A percentile compares a stretch with the other conserved stretches of the same genome.
Evolutionary conservation across 805 yeast genomes (phyloP).

Genomic region (Schizosaccharomyces pombe): DNA sequence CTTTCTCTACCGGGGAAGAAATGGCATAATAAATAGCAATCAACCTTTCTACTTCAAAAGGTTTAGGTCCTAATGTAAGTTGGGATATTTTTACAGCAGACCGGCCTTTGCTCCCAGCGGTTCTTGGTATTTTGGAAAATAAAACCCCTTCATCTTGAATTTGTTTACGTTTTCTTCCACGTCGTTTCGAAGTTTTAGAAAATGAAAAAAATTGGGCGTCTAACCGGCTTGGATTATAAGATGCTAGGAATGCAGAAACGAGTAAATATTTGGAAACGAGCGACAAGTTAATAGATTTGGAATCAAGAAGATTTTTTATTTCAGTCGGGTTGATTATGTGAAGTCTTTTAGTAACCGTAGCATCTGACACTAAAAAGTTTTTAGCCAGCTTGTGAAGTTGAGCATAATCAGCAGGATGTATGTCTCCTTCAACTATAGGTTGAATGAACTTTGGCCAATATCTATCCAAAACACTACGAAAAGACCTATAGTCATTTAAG

Average conservation of each 20-base stretch:
- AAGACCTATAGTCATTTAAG: background rate
- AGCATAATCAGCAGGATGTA: slow-evolving; percentile 1
- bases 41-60: background rate
- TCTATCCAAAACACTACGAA: background rate
- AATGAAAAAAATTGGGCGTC: slow-evolving; percentile 3
- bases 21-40: slow-evolving; percentile 2
- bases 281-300: background rate
- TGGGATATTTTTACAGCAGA: background rate
- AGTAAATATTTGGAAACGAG: background rate
- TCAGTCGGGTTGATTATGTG: background rate
- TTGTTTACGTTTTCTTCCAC: slow-evolving; percentile 1
- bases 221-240: background rate
- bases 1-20: background rate
- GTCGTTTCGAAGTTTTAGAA: background rate
- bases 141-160: background rate
- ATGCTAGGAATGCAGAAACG: slow-evolving; percentile 4
- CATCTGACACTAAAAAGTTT: background rate
- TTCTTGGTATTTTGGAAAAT: background rate
- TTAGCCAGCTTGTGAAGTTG: slow-evolving; percentile 1
- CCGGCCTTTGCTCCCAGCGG: background rate
- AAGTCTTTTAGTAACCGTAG: background rate
- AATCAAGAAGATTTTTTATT: background rate
- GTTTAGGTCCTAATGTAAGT: slow-evolving; percentile 1
- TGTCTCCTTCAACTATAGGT: background rate
- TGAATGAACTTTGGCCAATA: background rate